Percentiles rank a stretch among this genome's conserved stretches.
Conservation (phyloP, 106 monocot genomes). For the Phalaenopsis aphrodite region DNA sequence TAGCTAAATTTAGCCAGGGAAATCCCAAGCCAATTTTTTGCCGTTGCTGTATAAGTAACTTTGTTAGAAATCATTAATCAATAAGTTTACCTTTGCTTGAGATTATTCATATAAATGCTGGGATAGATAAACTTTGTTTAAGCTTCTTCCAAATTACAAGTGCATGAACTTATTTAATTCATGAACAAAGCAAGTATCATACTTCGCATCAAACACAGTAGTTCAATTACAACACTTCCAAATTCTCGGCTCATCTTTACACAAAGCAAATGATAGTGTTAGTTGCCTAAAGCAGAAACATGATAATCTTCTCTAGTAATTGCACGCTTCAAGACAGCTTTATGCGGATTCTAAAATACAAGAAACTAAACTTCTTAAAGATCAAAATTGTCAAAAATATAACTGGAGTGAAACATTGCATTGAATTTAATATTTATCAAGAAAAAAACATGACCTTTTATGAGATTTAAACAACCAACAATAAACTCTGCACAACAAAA, state of each 20-base stretch:
- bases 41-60: neutral
- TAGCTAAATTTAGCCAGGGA: neutral
- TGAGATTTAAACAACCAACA: neutral
- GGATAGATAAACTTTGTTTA: neutral
- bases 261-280: neutral
- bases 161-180: neutral
- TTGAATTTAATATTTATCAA: neutral
- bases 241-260: neutral
- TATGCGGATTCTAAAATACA: neutral
- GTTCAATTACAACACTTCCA: neutral
- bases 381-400: neutral
- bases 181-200: neutral
- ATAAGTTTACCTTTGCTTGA: neutral
- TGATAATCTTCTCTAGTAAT: neutral
- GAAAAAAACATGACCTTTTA: neutral
- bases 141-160: neutral
- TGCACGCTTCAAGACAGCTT: neutral
- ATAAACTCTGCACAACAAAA: neutral
- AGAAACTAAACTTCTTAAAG: neutral
- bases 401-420: neutral
- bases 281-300: neutral
- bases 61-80: neutral
- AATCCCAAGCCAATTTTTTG: no score
- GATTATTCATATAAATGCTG: neutral
- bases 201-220: neutral